Evolutionary conservation across 345 rosid genomes (phyloP).

Genomic region (Citrus unshiu): DNA sequence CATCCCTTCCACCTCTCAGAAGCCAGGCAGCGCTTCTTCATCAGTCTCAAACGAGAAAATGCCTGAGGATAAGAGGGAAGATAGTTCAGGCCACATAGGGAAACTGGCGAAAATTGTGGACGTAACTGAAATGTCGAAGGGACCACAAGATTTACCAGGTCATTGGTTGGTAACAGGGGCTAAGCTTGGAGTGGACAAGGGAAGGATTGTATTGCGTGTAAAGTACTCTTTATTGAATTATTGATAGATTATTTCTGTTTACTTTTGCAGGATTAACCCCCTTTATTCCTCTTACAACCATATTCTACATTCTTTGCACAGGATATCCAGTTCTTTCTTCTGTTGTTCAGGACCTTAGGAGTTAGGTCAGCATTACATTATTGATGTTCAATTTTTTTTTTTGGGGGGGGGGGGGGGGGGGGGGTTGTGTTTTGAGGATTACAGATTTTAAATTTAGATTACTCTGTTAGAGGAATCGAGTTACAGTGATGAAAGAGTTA

Average conservation of each 20-base stretch:
- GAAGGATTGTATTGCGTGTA: constrained; percentile 82
- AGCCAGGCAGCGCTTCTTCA: constrained; percentile 53
- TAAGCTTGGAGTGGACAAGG: constrained; percentile 93
- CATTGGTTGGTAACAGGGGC: constrained; percentile 99
- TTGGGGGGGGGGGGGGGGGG: too few species aligned
- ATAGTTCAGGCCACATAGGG: constrained; percentile 47
- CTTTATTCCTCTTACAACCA: constrained; percentile 22
- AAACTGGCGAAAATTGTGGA: constrained; percentile 83
- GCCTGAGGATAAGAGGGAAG: constrained; percentile 62
- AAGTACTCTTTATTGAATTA: constrained; percentile 93
- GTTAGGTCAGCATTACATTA: not conserved
- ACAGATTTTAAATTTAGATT: not conserved
- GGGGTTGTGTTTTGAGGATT: not conserved
- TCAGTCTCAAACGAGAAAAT: constrained; percentile 39
- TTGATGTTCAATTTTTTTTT: not conserved
- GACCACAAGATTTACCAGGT: constrained; percentile 92
- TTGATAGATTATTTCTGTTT: constrained; percentile 30
- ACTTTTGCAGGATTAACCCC: constrained; percentile 20
- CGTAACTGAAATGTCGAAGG: constrained; percentile 76
- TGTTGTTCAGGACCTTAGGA: constrained; percentile 15
- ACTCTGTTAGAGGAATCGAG: not conserved
- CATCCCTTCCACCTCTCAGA: constrained; percentile 25
- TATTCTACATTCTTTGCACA: constrained; percentile 68
- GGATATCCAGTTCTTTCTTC: constrained; percentile 34
- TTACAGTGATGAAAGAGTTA: not conserved